These are phyloP conservation scores for Ustilago curta DNA, from an alignment of 1,284 basidiomycete species.

Conservation along the genomic window DNA sequence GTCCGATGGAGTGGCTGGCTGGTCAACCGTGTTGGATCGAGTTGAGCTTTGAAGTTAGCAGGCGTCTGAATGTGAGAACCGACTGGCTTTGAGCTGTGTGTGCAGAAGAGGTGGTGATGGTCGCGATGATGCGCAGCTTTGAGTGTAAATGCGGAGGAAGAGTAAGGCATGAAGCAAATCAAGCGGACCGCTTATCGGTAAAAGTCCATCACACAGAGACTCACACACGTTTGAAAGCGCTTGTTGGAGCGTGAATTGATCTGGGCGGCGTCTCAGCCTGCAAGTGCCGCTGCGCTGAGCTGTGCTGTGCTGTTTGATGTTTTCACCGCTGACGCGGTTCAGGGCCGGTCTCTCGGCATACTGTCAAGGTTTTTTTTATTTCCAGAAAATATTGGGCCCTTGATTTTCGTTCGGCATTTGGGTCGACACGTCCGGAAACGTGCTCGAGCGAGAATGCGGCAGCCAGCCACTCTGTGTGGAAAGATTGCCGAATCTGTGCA, in stretches of 20 bases:
- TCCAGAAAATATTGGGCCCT: conserved; percentile 6
- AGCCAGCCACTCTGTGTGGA: conserved; percentile 4
- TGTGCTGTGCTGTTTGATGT: not conserved
- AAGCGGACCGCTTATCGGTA: no score
- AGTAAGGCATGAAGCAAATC: no score
- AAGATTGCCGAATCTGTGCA: conserved; percentile 7
- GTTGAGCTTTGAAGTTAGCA: not conserved
- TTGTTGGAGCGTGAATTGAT: no score
- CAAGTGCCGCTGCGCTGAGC: not conserved
- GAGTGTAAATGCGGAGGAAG: no score
- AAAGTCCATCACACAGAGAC: no score
- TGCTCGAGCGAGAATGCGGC: conserved; percentile 4
- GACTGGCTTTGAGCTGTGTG: no score
- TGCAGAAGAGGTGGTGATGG: not conserved
- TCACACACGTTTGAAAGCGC: no score
- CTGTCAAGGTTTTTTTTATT: not conserved
- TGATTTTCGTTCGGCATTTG: conserved; percentile 12
- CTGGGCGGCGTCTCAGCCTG: not conserved
- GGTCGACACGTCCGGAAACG: conserved; percentile 2
- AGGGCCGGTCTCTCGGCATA: conserved; percentile 11
- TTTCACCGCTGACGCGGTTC: conserved; percentile 2
- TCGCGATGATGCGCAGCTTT: no score
- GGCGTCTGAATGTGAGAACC: not conserved
- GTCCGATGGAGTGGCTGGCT: conserved; percentile 8
- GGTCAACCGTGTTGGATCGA: not conserved